phyloP scores from a whole-genome alignment of 2,329 filamentous ascomycete species.

The Fusarium sp. region DNA sequence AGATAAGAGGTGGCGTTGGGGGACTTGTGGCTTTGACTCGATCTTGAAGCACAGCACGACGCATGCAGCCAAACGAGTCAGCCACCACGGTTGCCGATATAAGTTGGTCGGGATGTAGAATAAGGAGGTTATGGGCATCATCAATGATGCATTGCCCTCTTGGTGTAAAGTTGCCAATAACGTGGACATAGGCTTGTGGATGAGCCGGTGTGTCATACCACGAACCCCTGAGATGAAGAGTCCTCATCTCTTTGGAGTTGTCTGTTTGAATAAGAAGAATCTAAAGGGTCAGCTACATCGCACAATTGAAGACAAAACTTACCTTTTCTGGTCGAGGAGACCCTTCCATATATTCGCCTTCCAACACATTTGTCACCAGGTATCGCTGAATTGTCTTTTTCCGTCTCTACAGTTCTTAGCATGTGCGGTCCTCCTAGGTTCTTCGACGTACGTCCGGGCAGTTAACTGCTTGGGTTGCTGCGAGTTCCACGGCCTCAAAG shows the following conservation, averaged over 20 bases:
- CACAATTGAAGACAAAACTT: constrained; percentile 36
- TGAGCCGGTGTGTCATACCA: constrained; percentile 85
- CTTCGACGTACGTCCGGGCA: constrained; percentile 51
- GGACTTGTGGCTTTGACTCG: constrained; percentile 90
- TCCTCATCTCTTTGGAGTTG: constrained; percentile 68
- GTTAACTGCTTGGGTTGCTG: constrained; percentile 71
- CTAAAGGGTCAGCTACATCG: constrained; percentile 53
- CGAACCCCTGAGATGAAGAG: constrained; percentile 79
- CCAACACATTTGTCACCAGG: constrained; percentile 75
- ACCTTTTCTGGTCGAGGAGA: constrained; percentile 75
- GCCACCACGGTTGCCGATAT: constrained; percentile 94
- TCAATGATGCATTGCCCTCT: constrained; percentile 81
- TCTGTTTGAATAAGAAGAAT: constrained; percentile 85
- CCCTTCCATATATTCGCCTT: constrained; percentile 72
- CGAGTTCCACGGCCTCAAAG: constrained; percentile 76
- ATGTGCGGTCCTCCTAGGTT: constrained; percentile 46
- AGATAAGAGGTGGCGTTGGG: constrained; percentile 80
- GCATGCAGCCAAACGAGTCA: constrained; percentile 92
- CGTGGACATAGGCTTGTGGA: constrained; percentile 79
- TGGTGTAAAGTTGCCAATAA: constrained; percentile 78
- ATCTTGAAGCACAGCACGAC: constrained; percentile 91
- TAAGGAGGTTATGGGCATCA: constrained; percentile 81
- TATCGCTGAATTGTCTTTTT: constrained; percentile 87
- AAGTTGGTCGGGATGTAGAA: constrained; percentile 93
- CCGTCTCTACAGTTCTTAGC: constrained; percentile 74